phyloP scores from a whole-genome alignment of 2,329 filamentous ascomycete species.

The Cladophialophora immunda region DNA sequence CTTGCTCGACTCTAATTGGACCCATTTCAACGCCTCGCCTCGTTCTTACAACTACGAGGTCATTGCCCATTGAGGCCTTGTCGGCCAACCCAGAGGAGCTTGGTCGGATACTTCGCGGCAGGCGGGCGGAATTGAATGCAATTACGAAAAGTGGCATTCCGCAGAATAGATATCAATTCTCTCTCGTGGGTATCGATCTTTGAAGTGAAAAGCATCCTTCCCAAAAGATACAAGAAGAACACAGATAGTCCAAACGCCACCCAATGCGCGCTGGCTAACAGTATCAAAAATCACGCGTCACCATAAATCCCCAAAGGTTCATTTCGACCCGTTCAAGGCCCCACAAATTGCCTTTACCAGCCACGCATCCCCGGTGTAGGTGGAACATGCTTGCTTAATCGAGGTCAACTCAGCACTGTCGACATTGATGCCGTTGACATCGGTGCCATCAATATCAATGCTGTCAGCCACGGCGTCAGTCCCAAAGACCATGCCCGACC shows the following conservation, averaged over 20 bases:
- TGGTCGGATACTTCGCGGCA: background rate
- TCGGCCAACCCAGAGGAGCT: background rate
- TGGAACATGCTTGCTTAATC: conserved; percentile 19
- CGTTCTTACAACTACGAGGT: background rate
- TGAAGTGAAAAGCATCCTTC: background rate
- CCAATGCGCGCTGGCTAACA: conserved; percentile 34
- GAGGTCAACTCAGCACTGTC: conserved; percentile 19
- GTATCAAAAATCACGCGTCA: background rate
- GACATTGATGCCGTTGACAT: background rate
- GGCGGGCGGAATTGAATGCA: too few species aligned
- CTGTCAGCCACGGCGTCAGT: conserved; percentile 9
- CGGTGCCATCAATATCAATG: background rate
- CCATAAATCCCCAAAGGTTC: background rate
- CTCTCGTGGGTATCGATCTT: background rate
- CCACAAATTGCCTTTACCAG: conserved; percentile 25
- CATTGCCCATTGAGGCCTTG: background rate
- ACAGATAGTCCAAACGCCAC: conserved; percentile 7
- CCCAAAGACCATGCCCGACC: background rate
- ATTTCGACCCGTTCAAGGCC: conserved; percentile 16
- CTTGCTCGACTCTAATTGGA: background rate
- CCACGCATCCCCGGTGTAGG: conserved; percentile 27
- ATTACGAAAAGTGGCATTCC: too few species aligned
- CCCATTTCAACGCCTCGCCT: background rate
- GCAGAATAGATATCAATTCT: background rate
- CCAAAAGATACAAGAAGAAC: background rate